phyloP scores from a whole-genome alignment of 2,329 filamentous ascomycete genomes.

The Dactylellina drechsleri region DNA sequence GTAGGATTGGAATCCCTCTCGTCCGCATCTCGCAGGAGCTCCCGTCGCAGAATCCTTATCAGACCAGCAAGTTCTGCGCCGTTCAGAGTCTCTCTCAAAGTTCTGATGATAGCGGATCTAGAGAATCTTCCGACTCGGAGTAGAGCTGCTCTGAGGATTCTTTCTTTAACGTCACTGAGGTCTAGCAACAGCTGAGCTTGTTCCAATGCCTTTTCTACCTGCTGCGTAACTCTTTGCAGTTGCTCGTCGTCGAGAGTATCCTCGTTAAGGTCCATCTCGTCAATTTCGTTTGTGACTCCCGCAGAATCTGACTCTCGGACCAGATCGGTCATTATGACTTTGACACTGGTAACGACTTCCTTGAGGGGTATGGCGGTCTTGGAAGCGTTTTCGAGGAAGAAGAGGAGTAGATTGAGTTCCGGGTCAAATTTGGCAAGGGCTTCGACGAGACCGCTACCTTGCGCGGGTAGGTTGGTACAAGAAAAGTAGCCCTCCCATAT shows the following conservation, averaged over 20 bases:
- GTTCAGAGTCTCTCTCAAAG: constrained; percentile 40
- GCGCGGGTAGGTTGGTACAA: constrained; percentile 47
- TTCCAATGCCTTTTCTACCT: constrained; percentile 48
- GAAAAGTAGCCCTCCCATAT: constrained; percentile 53
- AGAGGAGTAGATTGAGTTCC: constrained; percentile 50
- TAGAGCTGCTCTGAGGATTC: constrained; percentile 43
- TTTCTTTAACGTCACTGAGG: constrained; percentile 48
- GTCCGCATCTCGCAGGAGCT: constrained; percentile 44
- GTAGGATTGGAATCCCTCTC: constrained; percentile 28
- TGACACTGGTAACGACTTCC: constrained; percentile 52
- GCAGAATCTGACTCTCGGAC: constrained; percentile 20
- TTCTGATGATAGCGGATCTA: constrained; percentile 40
- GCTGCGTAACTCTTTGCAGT: constrained; percentile 48
- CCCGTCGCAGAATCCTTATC: constrained; percentile 45
- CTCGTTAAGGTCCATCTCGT: constrained; percentile 53
- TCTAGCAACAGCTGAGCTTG: constrained; percentile 46
- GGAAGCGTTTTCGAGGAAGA: constrained; percentile 52
- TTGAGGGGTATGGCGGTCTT: constrained; percentile 44
- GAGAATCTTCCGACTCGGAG: constrained; percentile 48
- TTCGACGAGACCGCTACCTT: constrained; percentile 43
- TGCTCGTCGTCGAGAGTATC: constrained; percentile 52
- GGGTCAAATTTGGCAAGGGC: constrained; percentile 49
- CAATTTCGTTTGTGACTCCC: constrained; percentile 25
- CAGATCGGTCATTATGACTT: constrained; percentile 45
- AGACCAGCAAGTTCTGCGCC: constrained; percentile 50